Evolutionary conservation across 2,329 filamentous ascomycete species (phyloP), one percentile per base, ranked within the genome.

Genomic region (Fusarium denticulatum): DNA sequence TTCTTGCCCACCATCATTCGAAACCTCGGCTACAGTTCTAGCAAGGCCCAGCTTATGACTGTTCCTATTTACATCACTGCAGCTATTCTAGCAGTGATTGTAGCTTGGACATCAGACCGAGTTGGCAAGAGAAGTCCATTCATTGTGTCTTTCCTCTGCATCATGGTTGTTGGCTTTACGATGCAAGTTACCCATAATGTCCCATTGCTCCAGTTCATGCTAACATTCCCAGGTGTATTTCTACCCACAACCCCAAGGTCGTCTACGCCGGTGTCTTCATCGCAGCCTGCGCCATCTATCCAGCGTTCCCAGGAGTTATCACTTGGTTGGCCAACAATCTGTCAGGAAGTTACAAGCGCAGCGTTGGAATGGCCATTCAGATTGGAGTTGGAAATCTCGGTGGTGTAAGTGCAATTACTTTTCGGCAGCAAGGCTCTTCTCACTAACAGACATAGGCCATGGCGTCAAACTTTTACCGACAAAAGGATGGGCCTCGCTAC

Each of bases 241-340:
- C 86, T 5, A 88, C 87, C 65, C 74, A 77, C 7, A 90, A 91
- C 63, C 86, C 90, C 3, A 85, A 85, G 3, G 90, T 90, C 1
- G 86, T 90, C 16, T 97, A 97, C 74, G 92, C 89, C 0, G 94
- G 92, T 0, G 91, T 92, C 0, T 97, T 95, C 81, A 84, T 97
- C 1, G 92, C 90, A 0, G 92, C 94, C 0, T 88, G 94, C 64
- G 92, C 93, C 5, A 95, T 96, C 63, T 96, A 96, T 74, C 93
- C 94, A 0, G 91, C 89, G 34, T 93, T 96, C 64, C 85, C 93
- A 0, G 95, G 95, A 60, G 92, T 92, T 2, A 92, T 97, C 57
- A 87, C 92, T 1, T 97, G 94, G 94, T 84, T 91, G 1, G 88
- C 89, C 39, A 97, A 96, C 80, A 97, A 97, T 68, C 86, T 93